Base-by-base conservation (phyloP, 768 basidiomycete genomes). In the Hericium coralloides region DNA sequence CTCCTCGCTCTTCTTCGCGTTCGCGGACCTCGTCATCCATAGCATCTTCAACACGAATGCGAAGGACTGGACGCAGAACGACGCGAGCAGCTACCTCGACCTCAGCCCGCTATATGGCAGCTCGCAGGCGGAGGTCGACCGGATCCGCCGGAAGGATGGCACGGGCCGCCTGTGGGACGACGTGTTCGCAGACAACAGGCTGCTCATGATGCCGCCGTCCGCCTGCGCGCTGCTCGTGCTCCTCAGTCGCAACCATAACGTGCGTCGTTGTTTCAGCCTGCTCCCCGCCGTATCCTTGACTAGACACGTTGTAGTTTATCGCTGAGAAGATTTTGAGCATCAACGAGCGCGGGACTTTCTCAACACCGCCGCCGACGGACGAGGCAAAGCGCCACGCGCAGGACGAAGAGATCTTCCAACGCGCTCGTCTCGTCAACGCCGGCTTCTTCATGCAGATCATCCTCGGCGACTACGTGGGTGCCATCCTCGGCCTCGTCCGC, bases 351-450 rank as follows among this genome's bases (percentile, higher is more conserved):
- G 74, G 76, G 10, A 77, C 69, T 2, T 87, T 76, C 66, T 52
- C 54, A 15, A 45, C 60, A 45, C 64, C 68, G 55, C 52, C 65
- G 59, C 22, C 53, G 1, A 36, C 58, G 9, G 59, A 65, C 49
- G 36, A 60, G 59, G 7, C 56, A 31, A 55, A 57, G 9, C 68
- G 60, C 45, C 49, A 64, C 14, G 69, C 62, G 0, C 89, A 91
- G 65, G 89, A 91, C 55, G 82, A 88, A 52, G 89, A 90, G 63
- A 82, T 91, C 49, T 91, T 88, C 72, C 76, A 87, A 57, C 80
- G 85, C 26, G 76, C 86, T 10, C 79, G 89, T 50, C 73, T 89
- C 49, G 82, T 90, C 48, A 91, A 91, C 67, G 84, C 82, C 53
- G 84, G 79, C 3, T 84, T 76, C 63, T 86, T 87, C 62, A 80